phyloP scores from a whole-genome alignment of 192 early-diverging fungal species.

The Backusella mclennaniae region DNA sequence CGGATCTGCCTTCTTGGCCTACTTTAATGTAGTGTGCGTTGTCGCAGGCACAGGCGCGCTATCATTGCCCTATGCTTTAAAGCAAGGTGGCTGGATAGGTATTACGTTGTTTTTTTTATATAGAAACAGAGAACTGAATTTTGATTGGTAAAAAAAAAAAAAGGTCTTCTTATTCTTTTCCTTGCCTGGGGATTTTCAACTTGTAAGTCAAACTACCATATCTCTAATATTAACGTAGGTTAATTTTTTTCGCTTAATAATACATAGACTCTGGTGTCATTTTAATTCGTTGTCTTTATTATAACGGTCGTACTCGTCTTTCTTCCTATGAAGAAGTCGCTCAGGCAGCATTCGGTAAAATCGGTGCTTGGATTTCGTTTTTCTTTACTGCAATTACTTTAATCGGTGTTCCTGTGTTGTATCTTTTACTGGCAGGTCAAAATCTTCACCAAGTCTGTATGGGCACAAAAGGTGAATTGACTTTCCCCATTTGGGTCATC shows the following conservation, averaged over 20 bases:
- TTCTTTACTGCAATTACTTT: slow-evolving; percentile 62
- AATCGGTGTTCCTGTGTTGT: slow-evolving; percentile 66
- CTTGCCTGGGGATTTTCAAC: slow-evolving; percentile 28
- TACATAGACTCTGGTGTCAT: slow-evolving; percentile 22
- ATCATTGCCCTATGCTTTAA: slow-evolving; percentile 60
- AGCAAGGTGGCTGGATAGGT: slow-evolving; percentile 39
- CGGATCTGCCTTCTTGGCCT: slow-evolving; percentile 52
- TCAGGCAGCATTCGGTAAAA: slow-evolving; percentile 60
- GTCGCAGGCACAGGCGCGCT: slow-evolving; percentile 85
- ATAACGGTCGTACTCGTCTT: slow-evolving; percentile 42
- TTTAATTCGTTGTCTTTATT: slow-evolving; percentile 25
- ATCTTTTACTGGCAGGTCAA: slow-evolving; percentile 67
- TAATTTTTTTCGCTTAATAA: background rate
- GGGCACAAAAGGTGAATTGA: slow-evolving; percentile 39
- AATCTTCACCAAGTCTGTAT: slow-evolving; percentile 59
- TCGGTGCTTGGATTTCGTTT: slow-evolving; percentile 57
- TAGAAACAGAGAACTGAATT: background rate
- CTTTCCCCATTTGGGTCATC: slow-evolving; percentile 55
- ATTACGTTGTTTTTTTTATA: background rate
- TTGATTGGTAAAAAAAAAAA: background rate
- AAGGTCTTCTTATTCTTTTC: slow-evolving; percentile 23
- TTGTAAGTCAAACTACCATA: slow-evolving; percentile 1
- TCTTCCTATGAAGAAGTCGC: slow-evolving; percentile 67
- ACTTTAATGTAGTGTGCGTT: slow-evolving; percentile 65
- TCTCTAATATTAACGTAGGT: background rate